Evolutionary conservation across 139 green algal species (phyloP).

Genomic region (Picochlorum sp.): DNA sequence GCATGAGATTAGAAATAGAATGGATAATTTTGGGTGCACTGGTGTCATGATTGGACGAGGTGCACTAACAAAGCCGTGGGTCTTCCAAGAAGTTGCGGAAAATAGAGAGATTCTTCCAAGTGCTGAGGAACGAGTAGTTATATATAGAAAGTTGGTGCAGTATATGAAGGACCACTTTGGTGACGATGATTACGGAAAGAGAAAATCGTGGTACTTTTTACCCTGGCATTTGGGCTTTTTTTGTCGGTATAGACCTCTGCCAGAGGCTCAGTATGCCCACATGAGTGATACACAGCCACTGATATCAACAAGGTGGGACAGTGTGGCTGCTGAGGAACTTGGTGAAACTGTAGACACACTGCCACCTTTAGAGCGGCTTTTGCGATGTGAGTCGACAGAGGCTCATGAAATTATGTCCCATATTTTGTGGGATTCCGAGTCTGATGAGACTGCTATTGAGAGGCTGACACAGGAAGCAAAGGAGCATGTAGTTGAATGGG

Average conservation of each 20-base stretch:
- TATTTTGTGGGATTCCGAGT: slow-evolving; percentile 53
- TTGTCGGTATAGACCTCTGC: slow-evolving; percentile 36
- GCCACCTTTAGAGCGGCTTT: slow-evolving; percentile 56
- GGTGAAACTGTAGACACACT: slow-evolving; percentile 52
- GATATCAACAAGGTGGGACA: slow-evolving; percentile 46
- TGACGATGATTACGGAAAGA: slow-evolving; percentile 57
- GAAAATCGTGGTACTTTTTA: slow-evolving; percentile 73
- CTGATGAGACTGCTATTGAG: slow-evolving; percentile 40
- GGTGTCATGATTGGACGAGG: slow-evolving; percentile 57
- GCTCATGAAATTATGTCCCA: slow-evolving; percentile 52
- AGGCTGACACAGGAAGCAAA: slow-evolving; percentile 33
- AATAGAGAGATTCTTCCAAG: slow-evolving; percentile 43
- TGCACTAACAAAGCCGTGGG: slow-evolving; percentile 77
- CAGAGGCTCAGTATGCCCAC: slow-evolving; percentile 40
- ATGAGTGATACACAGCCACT: slow-evolving; percentile 43
- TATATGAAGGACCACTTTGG: slow-evolving; percentile 73
- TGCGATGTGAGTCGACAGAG: slow-evolving; percentile 53
- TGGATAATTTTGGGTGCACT: slow-evolving; percentile 15
- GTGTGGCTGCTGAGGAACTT: slow-evolving; percentile 25
- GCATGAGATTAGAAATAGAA: slow-evolving; percentile 40
- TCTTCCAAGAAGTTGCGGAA: slow-evolving; percentile 69
- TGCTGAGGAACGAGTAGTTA: slow-evolving; percentile 59
- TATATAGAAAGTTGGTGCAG: slow-evolving; percentile 57
- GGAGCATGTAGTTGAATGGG: slow-evolving; percentile 42
- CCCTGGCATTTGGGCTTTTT: slow-evolving; percentile 78